These are phyloP conservation scores for Singerocomus inundabilis DNA, from an alignment of 1,284 basidiomycete genomes.

Conservation along the genomic window DNA sequence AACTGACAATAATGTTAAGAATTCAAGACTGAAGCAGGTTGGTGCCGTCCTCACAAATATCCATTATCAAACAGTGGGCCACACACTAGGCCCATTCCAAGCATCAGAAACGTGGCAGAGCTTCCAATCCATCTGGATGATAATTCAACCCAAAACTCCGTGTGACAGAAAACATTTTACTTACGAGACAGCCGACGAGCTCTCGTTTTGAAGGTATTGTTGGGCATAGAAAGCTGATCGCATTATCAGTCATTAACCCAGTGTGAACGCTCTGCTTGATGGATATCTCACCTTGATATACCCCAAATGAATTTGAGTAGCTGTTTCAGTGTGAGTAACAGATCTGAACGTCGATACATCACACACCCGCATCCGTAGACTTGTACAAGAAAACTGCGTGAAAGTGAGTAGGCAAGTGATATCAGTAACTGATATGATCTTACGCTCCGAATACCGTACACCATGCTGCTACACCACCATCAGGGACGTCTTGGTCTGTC, in stretches of 20 bases:
- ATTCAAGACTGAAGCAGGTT: not conserved
- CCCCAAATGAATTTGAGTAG: conserved; percentile 29
- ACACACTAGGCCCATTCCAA: conserved; percentile 25
- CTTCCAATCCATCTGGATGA: conserved; percentile 33
- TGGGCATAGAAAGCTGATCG: conserved; percentile 29
- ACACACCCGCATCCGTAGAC: conserved; percentile 32
- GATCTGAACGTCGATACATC: not conserved
- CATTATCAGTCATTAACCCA: not conserved
- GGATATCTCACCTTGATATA: conserved; percentile 35
- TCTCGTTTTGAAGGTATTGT: too few species aligned
- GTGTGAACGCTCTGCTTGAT: not conserved
- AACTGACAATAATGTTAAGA: conserved; percentile 3
- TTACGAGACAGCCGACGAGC: conserved; percentile 32
- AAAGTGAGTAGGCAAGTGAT: not conserved
- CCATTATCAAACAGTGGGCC: conserved; percentile 30
- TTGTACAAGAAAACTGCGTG: conserved; percentile 26
- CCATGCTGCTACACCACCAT: conserved; percentile 32
- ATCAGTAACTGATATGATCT: not conserved
- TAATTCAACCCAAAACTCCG: not conserved
- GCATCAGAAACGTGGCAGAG: conserved; percentile 17
- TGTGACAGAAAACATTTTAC: not conserved
- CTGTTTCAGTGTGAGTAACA: conserved; percentile 9
- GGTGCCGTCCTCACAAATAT: too few species aligned
- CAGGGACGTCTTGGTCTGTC: conserved; percentile 15
- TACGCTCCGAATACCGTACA: conserved; percentile 31